Base-by-base conservation (phyloP, 352 stramenopile genomes). In the Globisporangium rhizosaccharum region DNA sequence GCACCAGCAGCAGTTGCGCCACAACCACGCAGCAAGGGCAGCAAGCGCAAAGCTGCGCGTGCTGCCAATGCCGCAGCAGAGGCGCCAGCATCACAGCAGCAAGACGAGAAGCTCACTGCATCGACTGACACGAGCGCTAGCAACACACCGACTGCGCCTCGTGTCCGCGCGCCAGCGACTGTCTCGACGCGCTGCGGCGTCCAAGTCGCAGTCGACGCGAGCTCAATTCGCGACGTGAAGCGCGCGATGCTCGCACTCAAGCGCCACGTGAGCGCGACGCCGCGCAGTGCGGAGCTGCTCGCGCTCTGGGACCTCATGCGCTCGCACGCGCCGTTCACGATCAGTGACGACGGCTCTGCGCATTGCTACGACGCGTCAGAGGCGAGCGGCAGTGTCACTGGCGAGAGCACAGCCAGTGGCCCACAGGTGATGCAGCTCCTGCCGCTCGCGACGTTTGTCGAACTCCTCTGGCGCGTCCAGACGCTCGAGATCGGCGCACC, bases 401-500 rank as follows among this genome's bases (percentile, higher is more conserved):
- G 36, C 2, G 33, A 65, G 12, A 37, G 14, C 23, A 33, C 26
- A 10, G 9, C 37, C 0, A 56, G 53, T 53, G 37, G 33, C 1
- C 45, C 55, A 33, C 55, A 49, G 23, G 49, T 78, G 39, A 51
- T 83, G 62, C 73, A 80, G 51, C 60, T 83, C 20, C 55, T 76
- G 14, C 71, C 73, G 26, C 59, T 64, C 23, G 60, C 71, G 44
- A 50, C 68, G 25, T 83, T 75, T 46, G 61, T 67, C 12, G 55
- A 60, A 30, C 57, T 80, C 0, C 33, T 39, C 9, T n/a, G 5
- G 42, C 28, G 45, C 25, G 39, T 53, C 1, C 49, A 57, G 57
- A 56, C 57, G 17, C 33, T 56, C 14, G 53, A 56, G 39, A 72
- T 61, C 41, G 61, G 51, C 5, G 53, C 56, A 3, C 63, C 63